phyloP scores from a whole-genome alignment of 2,329 filamentous ascomycete genomes.

The Sphaceloma murrayae region DNA sequence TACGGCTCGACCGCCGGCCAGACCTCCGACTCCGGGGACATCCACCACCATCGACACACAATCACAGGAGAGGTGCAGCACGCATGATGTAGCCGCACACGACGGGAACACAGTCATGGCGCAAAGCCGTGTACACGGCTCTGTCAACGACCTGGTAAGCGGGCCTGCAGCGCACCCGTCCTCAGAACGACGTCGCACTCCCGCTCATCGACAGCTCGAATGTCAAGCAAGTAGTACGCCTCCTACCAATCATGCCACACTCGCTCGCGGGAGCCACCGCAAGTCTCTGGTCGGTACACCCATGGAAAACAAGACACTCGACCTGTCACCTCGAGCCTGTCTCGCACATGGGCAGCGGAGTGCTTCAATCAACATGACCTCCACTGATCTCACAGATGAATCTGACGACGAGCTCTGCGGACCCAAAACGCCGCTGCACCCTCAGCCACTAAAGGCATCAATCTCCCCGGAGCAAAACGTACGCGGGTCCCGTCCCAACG shows the following conservation, averaged over 20 bases:
- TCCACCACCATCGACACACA: too few species aligned
- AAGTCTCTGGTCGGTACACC: slow-evolving; percentile 2
- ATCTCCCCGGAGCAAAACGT: background rate
- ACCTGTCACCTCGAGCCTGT: background rate
- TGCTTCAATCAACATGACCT: slow-evolving; percentile 1
- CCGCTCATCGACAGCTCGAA: slow-evolving; percentile 15
- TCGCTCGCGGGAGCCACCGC: slow-evolving; percentile 7
- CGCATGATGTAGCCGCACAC: background rate
- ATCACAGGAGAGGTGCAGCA: too few species aligned
- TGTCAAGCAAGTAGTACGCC: background rate
- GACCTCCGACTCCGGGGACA: slow-evolving; percentile 2
- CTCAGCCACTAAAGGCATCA: background rate
- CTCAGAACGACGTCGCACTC: background rate
- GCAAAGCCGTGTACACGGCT: background rate
- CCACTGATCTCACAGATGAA: background rate
- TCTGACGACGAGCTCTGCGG: slow-evolving; percentile 21
- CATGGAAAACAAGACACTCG: slow-evolving; percentile 13
- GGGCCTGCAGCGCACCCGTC: slow-evolving; percentile 8
- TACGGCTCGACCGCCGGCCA: background rate
- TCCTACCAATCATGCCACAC: background rate
- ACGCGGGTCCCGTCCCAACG: background rate
- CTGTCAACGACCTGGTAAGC: background rate
- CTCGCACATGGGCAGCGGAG: background rate
- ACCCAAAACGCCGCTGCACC: slow-evolving; percentile 19
- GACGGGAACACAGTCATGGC: background rate